Percentiles rank a stretch among this genome's conserved stretches.
Evolutionary conservation across 2,329 filamentous ascomycete genomes (phyloP).

Genomic region (Stromatinia cepivora): DNA sequence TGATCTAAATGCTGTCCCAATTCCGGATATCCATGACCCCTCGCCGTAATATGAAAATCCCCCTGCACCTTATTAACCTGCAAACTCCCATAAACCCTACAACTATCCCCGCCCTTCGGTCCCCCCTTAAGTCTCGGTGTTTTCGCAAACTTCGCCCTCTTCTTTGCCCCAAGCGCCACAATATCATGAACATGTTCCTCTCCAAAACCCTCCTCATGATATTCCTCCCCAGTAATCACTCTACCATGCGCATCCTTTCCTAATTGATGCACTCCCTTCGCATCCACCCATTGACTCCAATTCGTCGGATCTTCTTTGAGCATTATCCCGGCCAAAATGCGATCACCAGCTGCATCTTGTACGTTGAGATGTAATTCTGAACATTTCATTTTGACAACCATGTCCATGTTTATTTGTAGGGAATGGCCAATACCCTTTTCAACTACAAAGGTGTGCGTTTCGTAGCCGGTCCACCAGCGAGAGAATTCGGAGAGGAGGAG

Average conservation of each 20-base stretch:
- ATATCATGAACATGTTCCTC: slow-evolving; percentile 94
- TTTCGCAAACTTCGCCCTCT: slow-evolving; percentile 68
- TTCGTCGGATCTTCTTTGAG: slow-evolving; percentile 74
- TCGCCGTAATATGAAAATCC: slow-evolving; percentile 95
- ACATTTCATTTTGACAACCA: slow-evolving; percentile 89
- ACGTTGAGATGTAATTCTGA: slow-evolving; percentile 91
- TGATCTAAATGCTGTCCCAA: slow-evolving; percentile 79
- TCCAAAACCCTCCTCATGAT: slow-evolving; percentile 66
- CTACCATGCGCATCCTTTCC: slow-evolving; percentile 57
- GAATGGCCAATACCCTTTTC: slow-evolving; percentile 86
- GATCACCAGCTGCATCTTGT: slow-evolving; percentile 90
- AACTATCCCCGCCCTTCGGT: slow-evolving; percentile 61
- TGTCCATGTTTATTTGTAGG: slow-evolving; percentile 92
- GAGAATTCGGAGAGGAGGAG: slow-evolving; percentile 76
- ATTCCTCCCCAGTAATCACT: slow-evolving; percentile 58
- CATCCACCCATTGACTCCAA: slow-evolving; percentile 80
- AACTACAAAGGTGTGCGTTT: slow-evolving; percentile 87
- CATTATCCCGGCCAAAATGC: slow-evolving; percentile 76
- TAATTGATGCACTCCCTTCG: slow-evolving; percentile 63
- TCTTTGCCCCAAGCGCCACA: slow-evolving; percentile 65
- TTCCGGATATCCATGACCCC: slow-evolving; percentile 92
- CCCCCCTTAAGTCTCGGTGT: slow-evolving; percentile 61
- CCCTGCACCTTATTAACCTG: slow-evolving; percentile 96
- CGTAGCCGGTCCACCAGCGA: slow-evolving; percentile 81
- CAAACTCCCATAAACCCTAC: slow-evolving; percentile 84